Base-by-base conservation (phyloP, 768 basidiomycete species). In the Fistulinella prunicolor region DNA sequence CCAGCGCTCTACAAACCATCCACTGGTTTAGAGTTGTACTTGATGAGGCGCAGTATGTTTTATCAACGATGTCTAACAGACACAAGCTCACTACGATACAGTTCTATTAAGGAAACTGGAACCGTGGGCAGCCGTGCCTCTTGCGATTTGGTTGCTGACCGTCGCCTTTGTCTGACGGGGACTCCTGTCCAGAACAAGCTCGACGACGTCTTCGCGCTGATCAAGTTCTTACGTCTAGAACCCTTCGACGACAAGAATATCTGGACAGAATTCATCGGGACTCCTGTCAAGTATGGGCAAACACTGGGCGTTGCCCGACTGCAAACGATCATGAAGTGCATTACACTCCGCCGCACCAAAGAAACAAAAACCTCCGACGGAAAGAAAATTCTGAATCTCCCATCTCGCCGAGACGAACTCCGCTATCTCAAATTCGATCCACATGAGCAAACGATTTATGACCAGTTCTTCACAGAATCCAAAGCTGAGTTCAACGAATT, bases 171-270 rank as follows among this genome's bases (percentile, higher is more conserved):
- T 66, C 74, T 99, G 34, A 94, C 94, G n/a, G 96, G 96, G 47
- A 99, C 96, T 8, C 96, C 96, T 1, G 93, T 99, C 30, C 96
- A 99, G 72, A 99, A 99, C 76, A 96, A 95, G 69, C 81, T 98
- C 44, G 96, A 98, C 70, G 96, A 99, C 63, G 87, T 99, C 42
- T 98, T 87, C 67, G 96, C 96, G 5, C 76, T 99, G 49, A 84
- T 99, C 76, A 96, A 96, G 69, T 98, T 99, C 71, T 71, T 99
- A 46, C 86, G 94, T 19, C 68, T 98, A 58, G 79, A 83, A 20
- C 96, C 96, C 1, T 86, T 98, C 57, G 89, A 96, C 61, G 93
- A 97, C 66, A 94, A 94, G 70, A 83, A 82, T 46, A 69, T 85
- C 12, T 99, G 96, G 94, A 93, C 86, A 20, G 89, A 94, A 61